A percentile compares a stretch with the other conserved stretches of the same genome.
These are phyloP conservation scores for Rosa rugosa DNA, from an alignment of 306 rosid species.

Conservation along the genomic window DNA sequence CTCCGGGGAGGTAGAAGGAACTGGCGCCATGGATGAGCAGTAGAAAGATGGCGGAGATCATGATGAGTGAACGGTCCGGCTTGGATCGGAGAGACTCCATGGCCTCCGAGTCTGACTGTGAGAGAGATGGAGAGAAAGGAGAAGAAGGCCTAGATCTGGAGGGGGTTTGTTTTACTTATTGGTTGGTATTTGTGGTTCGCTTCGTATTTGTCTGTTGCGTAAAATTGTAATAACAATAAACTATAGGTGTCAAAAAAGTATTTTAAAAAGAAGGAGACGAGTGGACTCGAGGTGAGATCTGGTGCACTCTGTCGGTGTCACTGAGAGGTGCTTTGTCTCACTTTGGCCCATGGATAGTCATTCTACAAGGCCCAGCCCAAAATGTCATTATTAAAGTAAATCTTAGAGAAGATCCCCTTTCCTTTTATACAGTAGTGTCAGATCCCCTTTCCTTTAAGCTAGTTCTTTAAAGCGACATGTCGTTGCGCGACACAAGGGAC, in stretches of 20 bases:
- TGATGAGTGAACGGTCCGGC: constrained; percentile 18
- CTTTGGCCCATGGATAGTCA: background rate
- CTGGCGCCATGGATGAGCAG: constrained; percentile 54
- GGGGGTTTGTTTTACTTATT: background rate
- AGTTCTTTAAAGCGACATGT: no score
- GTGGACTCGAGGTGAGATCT: background rate
- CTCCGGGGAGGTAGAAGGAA: constrained; percentile 96
- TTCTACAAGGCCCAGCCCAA: background rate
- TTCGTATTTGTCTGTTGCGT: constrained; percentile 18
- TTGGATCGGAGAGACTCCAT: constrained; percentile 80
- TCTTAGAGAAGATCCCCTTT: background rate
- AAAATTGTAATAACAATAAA: background rate
- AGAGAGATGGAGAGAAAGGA: constrained; percentile 25
- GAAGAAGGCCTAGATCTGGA: constrained; percentile 25
- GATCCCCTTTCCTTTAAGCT: background rate
- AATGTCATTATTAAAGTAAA: background rate
- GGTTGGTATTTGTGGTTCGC: constrained; percentile 7
- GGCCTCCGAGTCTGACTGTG: constrained; percentile 43
- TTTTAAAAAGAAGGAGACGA: background rate
- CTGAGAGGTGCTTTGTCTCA: background rate
- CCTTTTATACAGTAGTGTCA: no score
- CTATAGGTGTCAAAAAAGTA: background rate
- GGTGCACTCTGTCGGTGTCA: background rate
- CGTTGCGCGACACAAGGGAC: no score
- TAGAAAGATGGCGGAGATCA: constrained; percentile 47